Conservation (phyloP, 148 eudicot species). For the Drosera capensis region DNA sequence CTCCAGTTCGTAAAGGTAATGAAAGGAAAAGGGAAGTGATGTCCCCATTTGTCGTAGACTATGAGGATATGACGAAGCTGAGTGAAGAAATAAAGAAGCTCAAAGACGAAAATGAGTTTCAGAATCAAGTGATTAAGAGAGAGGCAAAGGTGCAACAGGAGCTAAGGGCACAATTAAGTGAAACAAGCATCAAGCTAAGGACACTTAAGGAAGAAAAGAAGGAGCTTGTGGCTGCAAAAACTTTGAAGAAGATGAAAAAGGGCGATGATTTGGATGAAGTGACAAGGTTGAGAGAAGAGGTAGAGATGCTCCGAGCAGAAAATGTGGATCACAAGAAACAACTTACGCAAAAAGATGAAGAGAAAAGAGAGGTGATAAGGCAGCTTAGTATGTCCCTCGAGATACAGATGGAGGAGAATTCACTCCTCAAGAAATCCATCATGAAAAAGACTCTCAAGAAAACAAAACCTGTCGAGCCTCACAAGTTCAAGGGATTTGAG, state of each 20-base stretch:
- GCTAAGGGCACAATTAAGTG: not conserved
- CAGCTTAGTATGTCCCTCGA: slow-evolving; percentile 43
- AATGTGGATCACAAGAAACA: slow-evolving; percentile 1
- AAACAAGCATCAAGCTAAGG: not conserved
- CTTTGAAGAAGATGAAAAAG: not conserved
- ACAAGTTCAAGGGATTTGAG: too few species aligned
- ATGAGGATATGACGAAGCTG: slow-evolving; percentile 9
- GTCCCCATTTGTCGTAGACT: slow-evolving; percentile 4
- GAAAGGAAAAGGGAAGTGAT: slow-evolving; percentile 9
- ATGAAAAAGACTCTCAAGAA: too few species aligned
- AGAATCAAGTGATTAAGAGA: slow-evolving; percentile 3
- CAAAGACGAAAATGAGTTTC: slow-evolving; percentile 46
- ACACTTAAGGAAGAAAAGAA: slow-evolving; percentile 9
- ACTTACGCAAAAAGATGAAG: slow-evolving; percentile 5
- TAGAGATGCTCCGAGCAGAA: slow-evolving; percentile 5
- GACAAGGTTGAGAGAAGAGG: slow-evolving; percentile 7
- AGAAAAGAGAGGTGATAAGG: slow-evolving; percentile 6
- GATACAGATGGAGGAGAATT: slow-evolving; percentile 53
- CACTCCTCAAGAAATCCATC: slow-evolving; percentile 36
- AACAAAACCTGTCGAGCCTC: too few species aligned
- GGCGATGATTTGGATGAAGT: not conserved
- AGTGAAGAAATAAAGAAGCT: slow-evolving; percentile 7
- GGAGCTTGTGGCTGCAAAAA: not conserved
- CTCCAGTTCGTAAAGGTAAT: not conserved
- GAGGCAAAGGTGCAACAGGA: not conserved